Evolutionary conservation across 208 protist species (phyloP).

Genomic region (Trypanosoma platydactyli): DNA sequence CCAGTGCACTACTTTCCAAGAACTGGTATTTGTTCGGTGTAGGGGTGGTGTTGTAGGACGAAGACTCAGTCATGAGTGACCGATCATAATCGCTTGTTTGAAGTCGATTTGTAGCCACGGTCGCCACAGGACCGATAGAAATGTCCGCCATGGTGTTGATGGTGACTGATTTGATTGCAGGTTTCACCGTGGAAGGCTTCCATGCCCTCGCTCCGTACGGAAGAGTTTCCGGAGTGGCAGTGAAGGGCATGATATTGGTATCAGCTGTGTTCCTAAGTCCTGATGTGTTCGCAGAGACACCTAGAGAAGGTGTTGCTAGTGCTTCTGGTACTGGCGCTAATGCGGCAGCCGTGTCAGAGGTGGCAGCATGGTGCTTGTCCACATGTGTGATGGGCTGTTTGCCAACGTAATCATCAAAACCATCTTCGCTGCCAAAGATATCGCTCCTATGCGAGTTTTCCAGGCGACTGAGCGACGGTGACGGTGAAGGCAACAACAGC

Average conservation of each 20-base stretch:
- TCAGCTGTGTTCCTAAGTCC: background rate
- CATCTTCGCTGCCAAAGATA: background rate
- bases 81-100: background rate
- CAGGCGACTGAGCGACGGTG: constrained; percentile 13
- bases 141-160: background rate
- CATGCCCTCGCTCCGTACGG: background rate
- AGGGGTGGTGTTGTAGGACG: constrained; percentile 18
- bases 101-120: background rate
- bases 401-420: background rate
- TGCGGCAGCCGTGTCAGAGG: background rate
- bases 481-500: constrained; percentile 20
- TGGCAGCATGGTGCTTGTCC: background rate
- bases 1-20: background rate
- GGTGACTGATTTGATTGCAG: background rate
- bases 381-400: background rate
- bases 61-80: constrained; percentile 22
- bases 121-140: background rate
- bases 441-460: background rate
- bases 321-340: background rate
- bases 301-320: background rate
- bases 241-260: background rate
- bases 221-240: constrained; percentile 2
- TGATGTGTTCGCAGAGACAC: background rate
- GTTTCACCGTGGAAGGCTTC: background rate
- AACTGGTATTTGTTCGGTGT: constrained; percentile 5